Percentiles rank a stretch among this genome's conserved stretches.
phyloP scores from a whole-genome alignment of 1,139 yeast species.

The Nakaseomyces sp. region DNA sequence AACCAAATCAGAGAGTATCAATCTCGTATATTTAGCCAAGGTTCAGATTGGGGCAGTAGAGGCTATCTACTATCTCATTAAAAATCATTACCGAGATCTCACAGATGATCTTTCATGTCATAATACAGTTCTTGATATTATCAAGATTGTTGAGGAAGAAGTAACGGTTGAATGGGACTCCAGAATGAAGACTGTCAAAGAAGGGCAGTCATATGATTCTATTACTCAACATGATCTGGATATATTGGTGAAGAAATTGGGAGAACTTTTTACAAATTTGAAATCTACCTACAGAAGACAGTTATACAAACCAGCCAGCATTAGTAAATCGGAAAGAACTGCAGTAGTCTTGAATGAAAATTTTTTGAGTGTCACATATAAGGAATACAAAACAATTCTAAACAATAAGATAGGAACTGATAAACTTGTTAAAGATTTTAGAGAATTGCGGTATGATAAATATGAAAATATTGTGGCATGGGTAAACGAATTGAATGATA shows the following conservation, averaged over 20 bases:
- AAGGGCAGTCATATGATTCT: background rate
- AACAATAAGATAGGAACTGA: constrained; percentile 15
- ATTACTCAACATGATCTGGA: constrained; percentile 31
- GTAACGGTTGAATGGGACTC: constrained; percentile 61
- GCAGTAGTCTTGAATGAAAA: constrained; percentile 16
- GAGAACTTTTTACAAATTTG: constrained; percentile 54
- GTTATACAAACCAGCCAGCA: constrained; percentile 61
- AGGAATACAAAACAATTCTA: constrained; percentile 14
- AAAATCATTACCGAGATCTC: constrained; percentile 68
- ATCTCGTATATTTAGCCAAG: constrained; percentile 45
- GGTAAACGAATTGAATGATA: constrained; percentile 54
- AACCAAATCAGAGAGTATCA: constrained; percentile 30
- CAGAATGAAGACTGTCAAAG: constrained; percentile 20
- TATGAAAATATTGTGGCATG: constrained; percentile 29
- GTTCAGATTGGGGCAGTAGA: constrained; percentile 80
- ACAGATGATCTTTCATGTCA: constrained; percentile 59
- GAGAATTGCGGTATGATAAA: constrained; percentile 40
- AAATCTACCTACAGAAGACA: constrained; percentile 70
- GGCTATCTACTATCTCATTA: constrained; percentile 61
- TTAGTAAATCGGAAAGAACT: constrained; percentile 20
- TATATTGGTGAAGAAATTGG: constrained; percentile 41
- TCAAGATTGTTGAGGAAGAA: constrained; percentile 64
- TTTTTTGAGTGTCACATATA: constrained; percentile 15
- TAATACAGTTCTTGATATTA: constrained; percentile 52
- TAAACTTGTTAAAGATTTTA: constrained; percentile 18